phyloP scores from a whole-genome alignment of 2,329 filamentous ascomycete species.

The Cladophialophora exuberans region DNA sequence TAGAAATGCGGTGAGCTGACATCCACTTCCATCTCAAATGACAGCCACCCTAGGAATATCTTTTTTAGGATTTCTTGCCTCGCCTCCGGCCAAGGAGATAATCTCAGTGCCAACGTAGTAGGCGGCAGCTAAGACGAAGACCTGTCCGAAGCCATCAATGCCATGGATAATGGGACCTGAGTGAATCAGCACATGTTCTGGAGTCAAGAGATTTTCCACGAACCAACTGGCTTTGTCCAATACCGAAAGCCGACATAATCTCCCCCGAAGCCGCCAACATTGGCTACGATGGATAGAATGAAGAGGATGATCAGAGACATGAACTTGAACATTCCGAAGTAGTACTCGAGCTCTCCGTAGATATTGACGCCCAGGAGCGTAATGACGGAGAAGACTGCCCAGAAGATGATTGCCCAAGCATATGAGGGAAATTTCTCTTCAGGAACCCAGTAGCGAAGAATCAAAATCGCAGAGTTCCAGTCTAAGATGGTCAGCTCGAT shows the following conservation, averaged over 20 bases:
- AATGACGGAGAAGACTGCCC: conserved; percentile 47
- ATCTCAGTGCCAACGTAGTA: conserved; percentile 50
- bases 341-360: conserved; percentile 59
- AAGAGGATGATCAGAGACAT: conserved; percentile 40
- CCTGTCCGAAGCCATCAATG: conserved; percentile 42
- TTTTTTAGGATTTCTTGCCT: conserved; percentile 56
- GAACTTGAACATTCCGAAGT: conserved; percentile 43
- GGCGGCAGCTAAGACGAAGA: conserved; percentile 42
- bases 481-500: conserved; percentile 32
- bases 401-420: conserved; percentile 53
- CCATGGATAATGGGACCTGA: conserved; percentile 39
- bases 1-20: conserved; percentile 44
- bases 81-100: conserved; percentile 60
- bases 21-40: neutral
- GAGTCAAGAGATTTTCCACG: neutral
- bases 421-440: conserved; percentile 44
- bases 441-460: conserved; percentile 51
- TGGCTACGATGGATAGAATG: conserved; percentile 40
- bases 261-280: conserved; percentile 41
- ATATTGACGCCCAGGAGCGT: conserved; percentile 48
- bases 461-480: conserved; percentile 51
- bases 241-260: conserved; percentile 67
- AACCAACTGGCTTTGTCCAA: conserved; percentile 66
- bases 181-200: neutral
- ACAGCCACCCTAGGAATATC: conserved; percentile 54